Evolutionary conservation across 352 stramenopile species (phyloP), one percentile per base, ranked within the genome.

Genomic region (Peronospora destructor): DNA sequence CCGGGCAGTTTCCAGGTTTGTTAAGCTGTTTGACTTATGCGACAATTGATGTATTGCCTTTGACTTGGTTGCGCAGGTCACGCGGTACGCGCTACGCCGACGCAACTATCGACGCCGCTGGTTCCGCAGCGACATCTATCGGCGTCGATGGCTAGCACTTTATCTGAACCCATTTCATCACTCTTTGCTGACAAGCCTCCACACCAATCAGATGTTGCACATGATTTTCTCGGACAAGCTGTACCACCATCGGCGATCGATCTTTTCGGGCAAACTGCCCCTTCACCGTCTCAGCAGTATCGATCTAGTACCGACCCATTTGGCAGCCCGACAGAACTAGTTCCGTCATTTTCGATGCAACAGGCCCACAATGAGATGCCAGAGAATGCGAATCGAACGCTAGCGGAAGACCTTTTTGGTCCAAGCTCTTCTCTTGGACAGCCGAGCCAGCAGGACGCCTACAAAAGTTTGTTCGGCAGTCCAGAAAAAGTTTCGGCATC

Each of bases 61-160:
- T 48, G 6, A 40, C 9, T 25, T 56, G 33, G 17, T 17, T 36
- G 16, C 33, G 12, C 23, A 81, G 73, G 66, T 12, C 54, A 68
- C 35, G 62, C 66, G 0, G 63, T 77, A 28, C 70, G 70, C 12
- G 38, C 68, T 25, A 60, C 66, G 4, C 72, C 70, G 23, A 84
- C 73, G 33, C 76, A 87, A 44, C 47, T 87, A 26, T 71, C 76
- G 3, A 87, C 76, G 14, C 76, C 76, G 5, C 48, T 87, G 2
- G 72, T 83, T 6, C 56, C 66, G 0, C 53, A 67, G 30, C 70
- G 70, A 7, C 58, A 72, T 17, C 35, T 61, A 14, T 68, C 69
- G 9, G 38, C 55, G 33, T 59, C 65, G n/a, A 44, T 35, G 11
- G 35, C 34, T 29, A 57, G 34, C 35, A 37, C 44, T 12, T 54